Base-by-base conservation (phyloP, 108 stramenopile genomes). In the Seminavis robusta region DNA sequence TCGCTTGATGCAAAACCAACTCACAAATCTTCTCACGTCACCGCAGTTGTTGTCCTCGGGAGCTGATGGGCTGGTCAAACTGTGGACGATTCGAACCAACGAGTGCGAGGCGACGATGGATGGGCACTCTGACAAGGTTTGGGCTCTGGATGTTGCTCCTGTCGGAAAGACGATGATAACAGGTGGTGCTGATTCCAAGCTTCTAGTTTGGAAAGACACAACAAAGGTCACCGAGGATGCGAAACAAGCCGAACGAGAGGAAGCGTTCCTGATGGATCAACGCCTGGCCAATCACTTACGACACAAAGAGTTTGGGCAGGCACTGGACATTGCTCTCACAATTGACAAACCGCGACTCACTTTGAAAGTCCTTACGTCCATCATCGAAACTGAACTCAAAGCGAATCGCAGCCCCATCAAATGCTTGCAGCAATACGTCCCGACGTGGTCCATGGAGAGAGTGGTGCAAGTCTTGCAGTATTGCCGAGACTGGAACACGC, bases 91-190 rank as follows among this genome's bases (percentile, higher is more conserved):
- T 38, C 79, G 93, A 5, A 92, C 90, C 1, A 92, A 91, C 41
- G 96, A 98, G 59, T 98, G 96, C 56, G 94, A 92, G 48, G 71
- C 81, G 1, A 97, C 97, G 1, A 65, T 96, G 47, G 96, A 97
- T 52, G 92, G 76, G 0, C 96, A 97, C 60, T 66, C 72, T 24
- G 91, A 96, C 71, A 92, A 92, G 60, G 79, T 96, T 31, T 98
- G 98, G 98, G 95, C 96, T 5, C 52, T 98, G 41, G 92, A 94
- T 59, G 51, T 90, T 28, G 52, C 71, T 36, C 62, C 68, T 27
- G 61, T 65, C 58, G 84, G 81, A 4, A 76, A 81, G 33, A 67
- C 69, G 28, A 47, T 92, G 0, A 76, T 97, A 11, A 90, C 89
- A 37, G 97, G 94, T 20, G 97, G 96, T 5, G 92, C 86, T 9